A percentile compares a stretch with the other conserved stretches of the same genome.
phyloP scores from a whole-genome alignment of 1,139 yeast species.

The Sugiyamaella xylanicola region DNA sequence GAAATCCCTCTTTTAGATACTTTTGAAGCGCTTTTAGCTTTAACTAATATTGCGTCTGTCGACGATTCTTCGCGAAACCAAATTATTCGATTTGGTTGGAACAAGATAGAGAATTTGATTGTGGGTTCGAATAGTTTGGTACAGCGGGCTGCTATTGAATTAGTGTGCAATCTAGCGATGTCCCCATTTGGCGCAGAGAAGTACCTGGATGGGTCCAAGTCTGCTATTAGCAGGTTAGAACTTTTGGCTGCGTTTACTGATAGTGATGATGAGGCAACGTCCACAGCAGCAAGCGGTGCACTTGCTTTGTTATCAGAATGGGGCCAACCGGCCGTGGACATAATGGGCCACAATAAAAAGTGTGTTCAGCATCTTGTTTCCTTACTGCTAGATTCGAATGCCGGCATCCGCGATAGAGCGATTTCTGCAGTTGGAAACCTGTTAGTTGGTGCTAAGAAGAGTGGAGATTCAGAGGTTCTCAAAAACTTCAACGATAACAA shows the following conservation, averaged over 20 bases:
- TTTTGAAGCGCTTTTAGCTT: conserved; percentile 51
- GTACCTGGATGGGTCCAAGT: conserved; percentile 39
- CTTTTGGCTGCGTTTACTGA: conserved; percentile 40
- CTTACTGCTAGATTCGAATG: not conserved
- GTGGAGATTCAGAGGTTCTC: conserved; percentile 4
- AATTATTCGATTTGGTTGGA: conserved; percentile 45
- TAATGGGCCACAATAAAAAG: conserved; percentile 12
- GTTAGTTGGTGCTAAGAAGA: conserved; percentile 8
- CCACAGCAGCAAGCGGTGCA: conserved; percentile 47
- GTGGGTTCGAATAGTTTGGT: conserved; percentile 40
- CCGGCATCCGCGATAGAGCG: conserved; percentile 6
- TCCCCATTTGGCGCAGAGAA: conserved; percentile 44
- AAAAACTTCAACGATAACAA: conserved; percentile 1
- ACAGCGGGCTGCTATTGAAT: conserved; percentile 45
- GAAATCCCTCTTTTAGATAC: conserved; percentile 44
- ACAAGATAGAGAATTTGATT: conserved; percentile 43
- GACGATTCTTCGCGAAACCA: conserved; percentile 43
- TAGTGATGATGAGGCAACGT: conserved; percentile 41
- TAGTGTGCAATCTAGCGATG: conserved; percentile 45
- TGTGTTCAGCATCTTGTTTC: conserved; percentile 6
- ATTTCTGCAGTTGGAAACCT: conserved; percentile 16
- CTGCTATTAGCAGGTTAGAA: conserved; percentile 37
- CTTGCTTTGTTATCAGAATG: conserved; percentile 45
- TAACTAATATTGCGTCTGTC: conserved; percentile 52
- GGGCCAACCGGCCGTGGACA: conserved; percentile 18